These are phyloP conservation scores for Rugonectria rugulosa DNA, from an alignment of 2,329 filamentous ascomycete genomes.

Conservation along the genomic window DNA sequence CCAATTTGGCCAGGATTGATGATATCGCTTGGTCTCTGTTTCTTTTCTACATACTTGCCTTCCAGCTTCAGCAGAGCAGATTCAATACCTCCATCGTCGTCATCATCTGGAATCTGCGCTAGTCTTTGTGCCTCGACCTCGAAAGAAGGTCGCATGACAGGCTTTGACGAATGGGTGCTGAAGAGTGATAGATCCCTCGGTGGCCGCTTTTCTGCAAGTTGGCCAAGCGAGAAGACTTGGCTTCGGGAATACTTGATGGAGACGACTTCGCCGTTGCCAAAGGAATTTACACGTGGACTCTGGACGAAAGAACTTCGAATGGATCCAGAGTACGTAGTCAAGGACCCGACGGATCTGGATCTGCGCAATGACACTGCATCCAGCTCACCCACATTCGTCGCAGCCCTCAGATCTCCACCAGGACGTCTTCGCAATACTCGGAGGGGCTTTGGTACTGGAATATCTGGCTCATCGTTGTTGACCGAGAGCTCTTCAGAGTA, in stretches of 20 bases:
- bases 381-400: constrained; percentile 69
- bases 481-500: constrained; percentile 59
- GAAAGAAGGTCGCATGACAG: constrained; percentile 76
- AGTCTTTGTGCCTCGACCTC: constrained; percentile 88
- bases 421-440: constrained; percentile 75
- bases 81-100: constrained; percentile 79
- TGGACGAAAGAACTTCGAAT: constrained; percentile 64
- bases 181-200: constrained; percentile 62
- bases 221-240: constrained; percentile 65
- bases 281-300: constrained; percentile 46
- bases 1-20: constrained; percentile 29
- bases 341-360: constrained; percentile 65
- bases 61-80: constrained; percentile 93
- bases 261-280: constrained; percentile 32
- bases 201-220: constrained; percentile 59
- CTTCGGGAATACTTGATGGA: constrained; percentile 37
- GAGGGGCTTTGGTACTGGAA: constrained; percentile 58
- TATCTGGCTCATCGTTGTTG: constrained; percentile 50
- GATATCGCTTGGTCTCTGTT: constrained; percentile 27
- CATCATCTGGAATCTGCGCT: constrained; percentile 88
- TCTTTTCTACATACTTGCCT: constrained; percentile 75
- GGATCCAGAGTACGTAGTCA: constrained; percentile 68
- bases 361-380: constrained; percentile 57
- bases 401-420: constrained; percentile 77
- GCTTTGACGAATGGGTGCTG: constrained; percentile 69